These are phyloP conservation scores for Euphorbia celastroides DNA, from an alignment of 441 rosid species.

Conservation along the genomic window DNA sequence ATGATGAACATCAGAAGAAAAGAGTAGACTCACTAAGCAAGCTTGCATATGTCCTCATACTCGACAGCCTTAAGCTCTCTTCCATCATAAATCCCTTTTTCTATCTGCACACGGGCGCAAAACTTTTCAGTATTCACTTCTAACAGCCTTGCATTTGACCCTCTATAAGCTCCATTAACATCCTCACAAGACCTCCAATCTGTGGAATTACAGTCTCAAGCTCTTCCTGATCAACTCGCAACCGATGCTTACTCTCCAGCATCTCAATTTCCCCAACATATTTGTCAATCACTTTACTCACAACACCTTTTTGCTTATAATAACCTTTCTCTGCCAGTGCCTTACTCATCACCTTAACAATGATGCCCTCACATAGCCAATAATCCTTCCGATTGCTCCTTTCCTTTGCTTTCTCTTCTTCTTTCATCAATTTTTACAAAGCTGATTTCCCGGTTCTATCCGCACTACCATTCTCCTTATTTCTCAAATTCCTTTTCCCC, in stretches of 20 bases:
- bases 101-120: conserved; percentile 83
- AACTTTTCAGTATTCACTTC: conserved; percentile 79
- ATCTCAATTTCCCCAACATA: conserved; percentile 89
- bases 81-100: conserved; percentile 91
- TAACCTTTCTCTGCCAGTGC: conserved; percentile 74
- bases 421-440: conserved; percentile 84
- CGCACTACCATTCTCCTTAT: conserved; percentile 25
- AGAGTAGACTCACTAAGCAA: conserved; percentile 33
- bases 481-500: conserved; percentile 28
- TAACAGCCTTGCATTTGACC: conserved; percentile 63
- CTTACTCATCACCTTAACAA: conserved; percentile 91
- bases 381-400: conserved; percentile 76
- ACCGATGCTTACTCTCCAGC: conserved; percentile 66
- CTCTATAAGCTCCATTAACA: conserved; percentile 92
- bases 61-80: conserved; percentile 75
- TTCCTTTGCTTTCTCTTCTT: conserved; percentile 81
- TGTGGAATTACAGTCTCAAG: conserved; percentile 93
- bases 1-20: neutral
- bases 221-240: conserved; percentile 93
- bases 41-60: conserved; percentile 86
- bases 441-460: conserved; percentile 45
- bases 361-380: conserved; percentile 77
- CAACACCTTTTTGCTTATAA: conserved; percentile 82
- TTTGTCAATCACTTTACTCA: conserved; percentile 73
- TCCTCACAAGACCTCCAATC: conserved; percentile 66